Evolutionary conservation across 2,329 filamentous ascomycete genomes (phyloP).

Genomic region (Exophiala calicioides): DNA sequence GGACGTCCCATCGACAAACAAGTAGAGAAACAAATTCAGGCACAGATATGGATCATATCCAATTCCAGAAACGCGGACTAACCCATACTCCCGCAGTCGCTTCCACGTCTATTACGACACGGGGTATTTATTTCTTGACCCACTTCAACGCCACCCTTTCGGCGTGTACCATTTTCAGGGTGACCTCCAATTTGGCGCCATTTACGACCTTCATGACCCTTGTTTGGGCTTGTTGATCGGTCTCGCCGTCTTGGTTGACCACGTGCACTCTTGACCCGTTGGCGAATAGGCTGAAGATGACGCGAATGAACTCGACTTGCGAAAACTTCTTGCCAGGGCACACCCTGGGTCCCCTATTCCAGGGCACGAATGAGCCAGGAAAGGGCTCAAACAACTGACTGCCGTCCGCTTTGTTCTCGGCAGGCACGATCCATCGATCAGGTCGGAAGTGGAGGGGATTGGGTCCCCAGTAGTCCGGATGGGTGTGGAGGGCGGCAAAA

Average conservation of each 20-base stretch:
- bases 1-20: too few relatives aligned
- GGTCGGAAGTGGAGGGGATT: conserved; percentile 35
- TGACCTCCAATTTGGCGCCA: conserved; percentile 18
- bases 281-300: conserved; percentile 30
- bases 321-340: conserved; percentile 41
- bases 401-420: conserved; percentile 53
- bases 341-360: conserved; percentile 34
- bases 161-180: conserved; percentile 18
- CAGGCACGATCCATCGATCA: conserved; percentile 42
- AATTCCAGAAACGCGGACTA: too few relatives aligned
- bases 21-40: too few relatives aligned
- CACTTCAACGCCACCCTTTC: conserved; percentile 18
- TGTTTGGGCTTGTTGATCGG: conserved; percentile 6
- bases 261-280: conserved; percentile 19
- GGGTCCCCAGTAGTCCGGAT: conserved; percentile 34
- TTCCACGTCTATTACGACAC: too few relatives aligned
- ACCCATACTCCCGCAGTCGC: too few relatives aligned
- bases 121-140: conserved; percentile 9
- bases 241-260: conserved; percentile 17
- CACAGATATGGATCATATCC: too few relatives aligned
- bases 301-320: conserved; percentile 41
- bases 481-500: conserved; percentile 35
- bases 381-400: conserved; percentile 29
- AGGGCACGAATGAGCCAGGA: conserved; percentile 34
- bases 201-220: conserved; percentile 13